A percentile compares a stretch with the other conserved stretches of the same genome.
phyloP scores from a whole-genome alignment of 2,329 filamentous ascomycete species.

The Aspergillus terreus region DNA sequence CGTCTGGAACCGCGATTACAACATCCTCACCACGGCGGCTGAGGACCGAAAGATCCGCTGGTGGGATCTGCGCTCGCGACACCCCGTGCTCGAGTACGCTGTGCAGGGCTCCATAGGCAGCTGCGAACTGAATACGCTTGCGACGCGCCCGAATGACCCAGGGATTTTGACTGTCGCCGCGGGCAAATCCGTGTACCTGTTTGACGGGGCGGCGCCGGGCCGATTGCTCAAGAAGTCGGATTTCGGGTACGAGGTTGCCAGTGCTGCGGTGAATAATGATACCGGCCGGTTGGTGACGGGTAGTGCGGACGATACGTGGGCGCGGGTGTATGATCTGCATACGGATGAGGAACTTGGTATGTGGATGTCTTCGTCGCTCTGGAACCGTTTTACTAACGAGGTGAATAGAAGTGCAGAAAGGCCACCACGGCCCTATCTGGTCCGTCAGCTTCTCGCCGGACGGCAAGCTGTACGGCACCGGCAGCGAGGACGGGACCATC shows the following conservation, averaged over 20 bases:
- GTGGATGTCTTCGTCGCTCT: not conserved
- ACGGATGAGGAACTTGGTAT: constrained; percentile 71
- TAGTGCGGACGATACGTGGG: constrained; percentile 90
- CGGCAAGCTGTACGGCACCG: constrained; percentile 92
- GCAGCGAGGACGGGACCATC: constrained; percentile 94
- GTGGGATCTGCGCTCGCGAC: constrained; percentile 80
- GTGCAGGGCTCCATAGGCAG: constrained; percentile 85
- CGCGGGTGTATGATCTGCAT: constrained; percentile 88
- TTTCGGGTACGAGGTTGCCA: constrained; percentile 81
- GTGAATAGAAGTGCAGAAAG: constrained; percentile 77
- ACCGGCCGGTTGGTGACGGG: constrained; percentile 84
- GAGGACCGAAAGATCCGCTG: constrained; percentile 89
- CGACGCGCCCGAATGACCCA: constrained; percentile 57
- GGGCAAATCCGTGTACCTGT: constrained; percentile 93
- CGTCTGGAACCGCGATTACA: constrained; percentile 86
- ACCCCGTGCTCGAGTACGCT: constrained; percentile 69
- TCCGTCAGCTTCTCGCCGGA: constrained; percentile 92
- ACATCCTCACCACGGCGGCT: constrained; percentile 83
- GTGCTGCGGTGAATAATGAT: constrained; percentile 79
- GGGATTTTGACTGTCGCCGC: constrained; percentile 85
- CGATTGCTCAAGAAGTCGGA: constrained; percentile 72
- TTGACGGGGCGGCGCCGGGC: constrained; percentile 69
- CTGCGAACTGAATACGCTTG: constrained; percentile 77
- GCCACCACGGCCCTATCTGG: constrained; percentile 97
- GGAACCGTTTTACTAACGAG: not conserved